phyloP scores from a whole-genome alignment of 352 stramenopile species.

The Phytopythium delawarense region DNA sequence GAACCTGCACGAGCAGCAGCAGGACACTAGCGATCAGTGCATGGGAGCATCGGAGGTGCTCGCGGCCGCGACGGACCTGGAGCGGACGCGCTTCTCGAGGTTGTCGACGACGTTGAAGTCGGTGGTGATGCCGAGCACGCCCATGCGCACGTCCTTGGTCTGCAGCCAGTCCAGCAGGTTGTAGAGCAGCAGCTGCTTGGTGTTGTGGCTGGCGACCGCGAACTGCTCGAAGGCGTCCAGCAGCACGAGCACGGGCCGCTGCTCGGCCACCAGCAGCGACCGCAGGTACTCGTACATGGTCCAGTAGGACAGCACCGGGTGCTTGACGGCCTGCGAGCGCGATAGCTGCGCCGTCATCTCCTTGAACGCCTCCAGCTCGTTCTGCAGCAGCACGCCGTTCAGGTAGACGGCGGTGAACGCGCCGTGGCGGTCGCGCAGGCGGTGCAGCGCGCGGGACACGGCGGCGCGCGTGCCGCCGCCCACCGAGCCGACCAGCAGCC shows the following conservation, averaged over 20 bases:
- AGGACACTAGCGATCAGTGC: background rate
- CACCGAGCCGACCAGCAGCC: conserved; percentile 57
- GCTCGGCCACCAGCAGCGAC: conserved; percentile 41
- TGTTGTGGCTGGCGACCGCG: conserved; percentile 44
- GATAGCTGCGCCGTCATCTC: conserved; percentile 73
- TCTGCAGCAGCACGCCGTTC: conserved; percentile 73
- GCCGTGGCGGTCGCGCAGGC: conserved; percentile 31
- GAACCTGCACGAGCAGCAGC: conserved; percentile 32
- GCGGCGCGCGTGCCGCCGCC: conserved; percentile 47
- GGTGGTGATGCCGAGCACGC: conserved; percentile 68
- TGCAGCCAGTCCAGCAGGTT: conserved; percentile 84
- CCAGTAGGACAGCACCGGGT: conserved; percentile 72
- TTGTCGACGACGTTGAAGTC: conserved; percentile 83
- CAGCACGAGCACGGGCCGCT: conserved; percentile 63
- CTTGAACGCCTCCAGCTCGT: conserved; percentile 84
- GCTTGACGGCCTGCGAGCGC: conserved; percentile 47
- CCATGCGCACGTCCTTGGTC: conserved; percentile 77
- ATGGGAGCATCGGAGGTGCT: background rate
- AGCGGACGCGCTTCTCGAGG: conserved; percentile 79
- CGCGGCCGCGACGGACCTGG: conserved; percentile 25
- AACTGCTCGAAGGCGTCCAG: conserved; percentile 79
- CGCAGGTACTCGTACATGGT: conserved; percentile 85
- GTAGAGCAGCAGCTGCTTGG: conserved; percentile 82
- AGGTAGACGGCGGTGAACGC: conserved; percentile 67
- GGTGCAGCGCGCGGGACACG: conserved; percentile 45